Base-by-base conservation (phyloP, 1,284 basidiomycete species). In the Microbotryomycetes sp. region DNA sequence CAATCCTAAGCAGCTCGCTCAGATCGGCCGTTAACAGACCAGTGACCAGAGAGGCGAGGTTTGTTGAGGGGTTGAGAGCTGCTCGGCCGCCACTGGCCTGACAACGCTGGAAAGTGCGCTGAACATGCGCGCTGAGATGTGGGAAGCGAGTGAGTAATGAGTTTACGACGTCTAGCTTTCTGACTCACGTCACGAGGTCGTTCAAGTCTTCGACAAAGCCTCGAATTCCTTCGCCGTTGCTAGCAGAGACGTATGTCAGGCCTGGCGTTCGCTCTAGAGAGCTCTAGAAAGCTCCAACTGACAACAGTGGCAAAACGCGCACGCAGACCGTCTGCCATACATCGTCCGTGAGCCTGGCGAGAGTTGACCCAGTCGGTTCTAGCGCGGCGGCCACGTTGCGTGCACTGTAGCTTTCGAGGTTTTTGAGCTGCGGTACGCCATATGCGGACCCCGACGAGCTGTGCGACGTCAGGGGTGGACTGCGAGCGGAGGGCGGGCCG, bases 181-280 rank as follows among this genome's bases (percentile, higher is more conserved):
- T 24, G 6, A 50, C 61, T 18, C 16, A 66, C 71, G 81, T 83
- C 31, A 90, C 89, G 31, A 89, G 81, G 11, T 81, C 76, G 71
- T 96, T 96, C 35, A 97, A 80, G 69, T 94, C 91, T 77, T 97
- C 94, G 70, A 97, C 89, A 29, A 90, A 87, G 46, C 86, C 83
- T 67, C 85, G 82, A n/a, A 96, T 80, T 2, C 87, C 86, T 71
- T 94, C 89, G 48, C 90, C 88, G 59, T 96, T 96, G 78, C 66
- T 68, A 50, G 18, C 35, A 5, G 47, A 29, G 16, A 13, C 41
- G 18, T 9, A 16, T 1, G 21, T 56, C 2, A 45, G 16, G n/a
- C n/a, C n/a, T n/a, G n/a, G n/a, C n/a, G n/a, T n/a, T n/a, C n/a
- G n/a, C n/a, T n/a, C n/a, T n/a, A n/a, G n/a, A n/a, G n/a, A n/a